A percentile compares a stretch with the other conserved stretches of the same genome.
These are phyloP conservation scores for Xylaria sp. DNA, from an alignment of 2,329 filamentous ascomycete species.

Conservation along the genomic window DNA sequence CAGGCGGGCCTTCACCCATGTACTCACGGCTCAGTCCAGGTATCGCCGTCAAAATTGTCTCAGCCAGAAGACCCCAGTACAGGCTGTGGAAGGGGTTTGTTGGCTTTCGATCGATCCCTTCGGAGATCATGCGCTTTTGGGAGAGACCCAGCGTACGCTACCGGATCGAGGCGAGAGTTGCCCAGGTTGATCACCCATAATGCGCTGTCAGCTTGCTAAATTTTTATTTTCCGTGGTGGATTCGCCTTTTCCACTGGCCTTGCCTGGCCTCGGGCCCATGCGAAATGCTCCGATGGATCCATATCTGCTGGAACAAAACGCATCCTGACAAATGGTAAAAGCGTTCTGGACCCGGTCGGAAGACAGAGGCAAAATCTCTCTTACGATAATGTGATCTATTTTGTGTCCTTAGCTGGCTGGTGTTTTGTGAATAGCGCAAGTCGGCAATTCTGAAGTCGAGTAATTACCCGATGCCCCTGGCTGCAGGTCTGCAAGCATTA, in stretches of 20 bases:
- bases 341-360: constrained; percentile 24
- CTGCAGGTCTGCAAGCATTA: background rate
- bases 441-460: constrained; percentile 5
- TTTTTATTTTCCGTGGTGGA: background rate
- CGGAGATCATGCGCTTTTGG: constrained; percentile 29
- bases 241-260: background rate
- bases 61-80: constrained; percentile 15
- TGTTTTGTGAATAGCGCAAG: background rate
- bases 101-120: constrained; percentile 17
- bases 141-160: constrained; percentile 4
- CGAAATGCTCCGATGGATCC: constrained; percentile 16
- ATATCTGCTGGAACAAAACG: constrained; percentile 6
- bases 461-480: background rate
- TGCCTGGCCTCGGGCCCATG: constrained; percentile 6
- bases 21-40: constrained; percentile 6
- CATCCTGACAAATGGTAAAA: constrained; percentile 15
- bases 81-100: background rate
- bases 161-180: constrained; percentile 4
- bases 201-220: constrained; percentile 20
- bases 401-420: background rate
- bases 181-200: background rate
- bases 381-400: background rate
- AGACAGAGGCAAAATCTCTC: background rate
- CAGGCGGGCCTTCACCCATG: constrained; percentile 1
- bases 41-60: constrained; percentile 16